Conservation (phyloP, 306 rosid species). For the Aeschynomene evenia region DNA sequence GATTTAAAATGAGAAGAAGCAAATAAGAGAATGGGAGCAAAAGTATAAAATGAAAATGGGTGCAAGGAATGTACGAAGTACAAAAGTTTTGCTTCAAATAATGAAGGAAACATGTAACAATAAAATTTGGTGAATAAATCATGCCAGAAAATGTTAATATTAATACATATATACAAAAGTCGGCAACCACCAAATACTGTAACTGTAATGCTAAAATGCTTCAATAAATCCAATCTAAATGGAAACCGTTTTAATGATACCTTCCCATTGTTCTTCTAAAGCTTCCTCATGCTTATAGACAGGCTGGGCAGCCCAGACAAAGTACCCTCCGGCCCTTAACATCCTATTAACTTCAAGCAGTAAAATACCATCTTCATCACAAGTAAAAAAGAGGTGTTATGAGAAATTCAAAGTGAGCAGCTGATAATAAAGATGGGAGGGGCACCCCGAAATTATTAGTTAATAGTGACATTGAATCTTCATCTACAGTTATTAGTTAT, state of each 20-base stretch:
- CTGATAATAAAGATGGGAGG: background rate
- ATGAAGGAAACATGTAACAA: slow-evolving; percentile 12
- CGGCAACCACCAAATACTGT: slow-evolving; percentile 5
- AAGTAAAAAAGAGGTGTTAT: slow-evolving; percentile 26
- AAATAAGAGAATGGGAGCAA: background rate
- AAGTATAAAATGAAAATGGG: background rate
- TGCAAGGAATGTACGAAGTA: background rate
- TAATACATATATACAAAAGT: background rate
- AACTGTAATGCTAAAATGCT: slow-evolving; percentile 5
- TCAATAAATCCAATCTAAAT: slow-evolving; percentile 15
- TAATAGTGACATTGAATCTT: slow-evolving; percentile 17
- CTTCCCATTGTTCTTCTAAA: slow-evolving; percentile 93
- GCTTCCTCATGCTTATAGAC: slow-evolving; percentile 91
- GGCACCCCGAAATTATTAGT: slow-evolving; percentile 11
- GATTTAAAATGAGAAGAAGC: too few relatives aligned
- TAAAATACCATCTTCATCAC: slow-evolving; percentile 80
- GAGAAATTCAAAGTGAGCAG: slow-evolving; percentile 25
- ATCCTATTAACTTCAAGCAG: slow-evolving; percentile 91
- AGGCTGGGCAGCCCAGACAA: slow-evolving; percentile 99
- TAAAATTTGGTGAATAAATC: background rate
- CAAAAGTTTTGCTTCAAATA: background rate
- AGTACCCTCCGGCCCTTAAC: slow-evolving; percentile 94
- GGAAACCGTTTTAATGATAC: slow-evolving; percentile 40
- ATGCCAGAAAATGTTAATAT: slow-evolving; percentile 5
- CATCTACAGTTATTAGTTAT: background rate